Base-by-base conservation (phyloP, 352 stramenopile genomes). In the Phytophthora idaei region DNA sequence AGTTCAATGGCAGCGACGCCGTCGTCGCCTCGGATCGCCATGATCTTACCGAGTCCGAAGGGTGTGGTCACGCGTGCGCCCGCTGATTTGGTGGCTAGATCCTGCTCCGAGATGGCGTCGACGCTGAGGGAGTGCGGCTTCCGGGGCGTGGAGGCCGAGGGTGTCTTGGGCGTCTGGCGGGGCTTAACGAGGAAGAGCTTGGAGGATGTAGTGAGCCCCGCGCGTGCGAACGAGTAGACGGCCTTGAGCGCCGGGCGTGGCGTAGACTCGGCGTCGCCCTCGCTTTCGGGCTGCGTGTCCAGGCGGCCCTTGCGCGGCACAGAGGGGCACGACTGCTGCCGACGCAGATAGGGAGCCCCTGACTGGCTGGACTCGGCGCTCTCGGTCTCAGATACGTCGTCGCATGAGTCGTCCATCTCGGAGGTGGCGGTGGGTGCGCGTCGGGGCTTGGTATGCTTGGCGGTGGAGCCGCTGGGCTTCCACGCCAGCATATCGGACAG, bases 1-100 rank as follows among this genome's bases (percentile, higher is more conserved):
- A 93, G 59, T 12, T 76, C 58, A 46, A 93, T 74, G 12, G 78
- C 69, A 12, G 77, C 79, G 27, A 90, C 69, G 44, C 77, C 80
- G 49, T 92, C 80, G 7, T 80, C 67, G 15, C 74, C 59, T 42
- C 84, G 73, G 12, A 85, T 74, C 2, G 72, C 74, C n/a, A 79
- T 17, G 44, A 93, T 72, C n/a, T 74, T 81, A 21, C 84, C 84
- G 7, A 93, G 81, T 0, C 84, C 84, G 54, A 89, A 93, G 34
- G 69, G 68, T 36, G 84, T 93, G 15, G 72, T 85, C 31, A 93
- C 79, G 55, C 76, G 72, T 27, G 75, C 78, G 14, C 80, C 82
- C 1, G 71, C 58, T 11, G 64, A 48, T 37, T 85, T 80, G 31
- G 62, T 64, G 21, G 59, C 51, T 29, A 88, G 68, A 11, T 89